phyloP scores from a whole-genome alignment of 495 filamentous ascomycete species.

The Aspergillus saccharolyticus region DNA sequence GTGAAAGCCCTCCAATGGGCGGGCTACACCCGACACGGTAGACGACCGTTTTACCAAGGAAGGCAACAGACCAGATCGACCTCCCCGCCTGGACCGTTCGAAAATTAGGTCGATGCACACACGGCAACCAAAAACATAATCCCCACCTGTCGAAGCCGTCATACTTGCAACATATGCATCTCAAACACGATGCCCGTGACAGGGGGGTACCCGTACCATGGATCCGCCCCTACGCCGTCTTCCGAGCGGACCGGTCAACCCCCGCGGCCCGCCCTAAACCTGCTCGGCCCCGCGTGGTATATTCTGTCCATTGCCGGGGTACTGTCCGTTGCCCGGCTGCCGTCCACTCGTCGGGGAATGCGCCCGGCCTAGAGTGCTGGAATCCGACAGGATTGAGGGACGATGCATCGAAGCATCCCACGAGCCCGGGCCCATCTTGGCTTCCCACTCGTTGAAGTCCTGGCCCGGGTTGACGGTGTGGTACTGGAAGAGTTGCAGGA shows the following conservation, averaged over 20 bases:
- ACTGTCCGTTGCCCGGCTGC: background rate
- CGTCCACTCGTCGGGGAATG: constrained; percentile 8
- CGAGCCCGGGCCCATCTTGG: constrained; percentile 16
- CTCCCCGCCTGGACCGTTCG: no score
- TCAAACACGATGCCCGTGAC: no score
- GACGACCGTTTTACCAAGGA: no score
- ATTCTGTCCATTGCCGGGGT: background rate
- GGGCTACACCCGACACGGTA: no score
- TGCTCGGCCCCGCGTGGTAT: background rate
- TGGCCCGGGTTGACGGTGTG: constrained; percentile 75
- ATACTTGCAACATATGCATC: no score
- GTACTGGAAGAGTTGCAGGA: constrained; percentile 66
- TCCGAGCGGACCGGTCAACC: background rate
- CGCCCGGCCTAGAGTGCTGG: constrained; percentile 13
- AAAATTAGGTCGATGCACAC: no score
- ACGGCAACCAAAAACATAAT: no score
- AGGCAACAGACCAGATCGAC: no score
- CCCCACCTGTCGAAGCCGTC: no score
- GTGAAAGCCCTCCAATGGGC: no score
- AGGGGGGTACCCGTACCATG: background rate
- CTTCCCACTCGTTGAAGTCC: constrained; percentile 48
- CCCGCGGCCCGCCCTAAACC: background rate
- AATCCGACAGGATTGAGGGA: constrained; percentile 13
- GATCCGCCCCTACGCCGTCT: background rate
- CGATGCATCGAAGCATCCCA: constrained; percentile 13